Base-by-base conservation (phyloP, 805 yeast species). In the Phaffomyces antillensis region DNA sequence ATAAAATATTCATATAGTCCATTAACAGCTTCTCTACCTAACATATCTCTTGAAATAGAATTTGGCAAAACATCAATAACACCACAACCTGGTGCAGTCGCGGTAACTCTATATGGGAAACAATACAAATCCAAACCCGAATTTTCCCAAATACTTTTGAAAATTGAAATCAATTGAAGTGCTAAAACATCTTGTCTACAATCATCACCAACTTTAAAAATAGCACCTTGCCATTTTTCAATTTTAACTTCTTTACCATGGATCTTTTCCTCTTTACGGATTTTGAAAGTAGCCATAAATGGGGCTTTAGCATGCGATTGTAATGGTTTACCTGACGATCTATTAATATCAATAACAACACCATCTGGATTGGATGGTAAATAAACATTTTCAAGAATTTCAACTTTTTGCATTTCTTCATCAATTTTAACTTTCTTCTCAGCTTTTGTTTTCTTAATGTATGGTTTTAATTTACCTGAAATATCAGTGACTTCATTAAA, bases 231-330 rank as follows among this genome's bases (percentile, higher is more conserved):
- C 95, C 95, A 85, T 52, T 73, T 77, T 41, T 86, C 91, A 41
- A 77, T 61, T 6, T 75, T 72, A 7, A 59, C 52, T n/a, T 51
- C 52, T 26, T 59, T 72, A 37, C 73, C 75, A 13, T 60, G 58
- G 18, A 68, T 71, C 15, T 65, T 64, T 16, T 75, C 71, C 6
- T 77, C 76, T 54, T 79, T 81, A 39, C 76, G 74, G 53, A 93
- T 89, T 64, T 81, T 85, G 72, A 93, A 93, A 1, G 95, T 83
- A 0, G 99, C 99, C 90, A 93, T 76, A 62, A 89, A 93, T 34
- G 99, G 99, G 0, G 99, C 98, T 62, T 93, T 93, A 13, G 99
- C 99, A 63, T 93, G 99, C 12, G 96, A 86, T 66, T 93, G 99
- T 54, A 93, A 70, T 9, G 99, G 99, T 56, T 77, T 82, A 47